Conservation (phyloP, 495 filamentous ascomycete genomes). For the Apiosordaria backusii region DNA sequence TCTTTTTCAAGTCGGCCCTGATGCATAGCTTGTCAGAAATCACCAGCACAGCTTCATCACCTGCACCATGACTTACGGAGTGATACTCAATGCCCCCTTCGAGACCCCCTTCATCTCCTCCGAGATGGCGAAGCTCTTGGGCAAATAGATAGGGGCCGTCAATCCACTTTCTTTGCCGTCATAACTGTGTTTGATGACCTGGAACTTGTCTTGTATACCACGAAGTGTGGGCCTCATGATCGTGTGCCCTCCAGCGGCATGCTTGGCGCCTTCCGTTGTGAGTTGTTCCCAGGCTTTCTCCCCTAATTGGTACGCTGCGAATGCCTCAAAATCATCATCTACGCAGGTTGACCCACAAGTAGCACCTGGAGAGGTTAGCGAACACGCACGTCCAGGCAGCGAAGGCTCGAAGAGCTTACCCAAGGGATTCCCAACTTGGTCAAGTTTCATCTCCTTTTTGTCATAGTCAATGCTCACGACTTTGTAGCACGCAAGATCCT, state of each 20-base stretch:
- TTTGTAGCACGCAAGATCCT: constrained; percentile 31
- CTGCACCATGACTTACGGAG: neutral
- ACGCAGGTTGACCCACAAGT: constrained; percentile 33
- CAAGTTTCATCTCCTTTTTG: constrained; percentile 24
- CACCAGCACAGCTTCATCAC: neutral
- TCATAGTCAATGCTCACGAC: constrained; percentile 24
- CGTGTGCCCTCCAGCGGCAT: constrained; percentile 20
- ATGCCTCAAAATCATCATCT: constrained; percentile 26
- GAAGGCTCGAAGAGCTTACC: neutral
- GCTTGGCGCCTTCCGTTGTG: constrained; percentile 13
- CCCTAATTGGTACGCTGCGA: constrained; percentile 19
- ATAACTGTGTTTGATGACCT: constrained; percentile 30
- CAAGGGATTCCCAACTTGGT: constrained; percentile 21
- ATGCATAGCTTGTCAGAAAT: neutral
- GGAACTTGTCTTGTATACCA: constrained; percentile 27
- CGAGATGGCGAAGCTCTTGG: constrained; percentile 16
- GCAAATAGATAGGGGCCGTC: constrained; percentile 16
- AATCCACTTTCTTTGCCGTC: constrained; percentile 24
- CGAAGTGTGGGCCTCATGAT: constrained; percentile 26
- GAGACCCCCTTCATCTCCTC: constrained; percentile 17
- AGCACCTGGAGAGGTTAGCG: constrained; percentile 18
- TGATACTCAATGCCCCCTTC: constrained; percentile 22
- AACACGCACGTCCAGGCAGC: neutral
- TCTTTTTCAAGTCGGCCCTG: constrained; percentile 18
- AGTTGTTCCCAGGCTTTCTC: constrained; percentile 23